Conservation (phyloP, 345 rosid species). For the Pistacia vera region DNA sequence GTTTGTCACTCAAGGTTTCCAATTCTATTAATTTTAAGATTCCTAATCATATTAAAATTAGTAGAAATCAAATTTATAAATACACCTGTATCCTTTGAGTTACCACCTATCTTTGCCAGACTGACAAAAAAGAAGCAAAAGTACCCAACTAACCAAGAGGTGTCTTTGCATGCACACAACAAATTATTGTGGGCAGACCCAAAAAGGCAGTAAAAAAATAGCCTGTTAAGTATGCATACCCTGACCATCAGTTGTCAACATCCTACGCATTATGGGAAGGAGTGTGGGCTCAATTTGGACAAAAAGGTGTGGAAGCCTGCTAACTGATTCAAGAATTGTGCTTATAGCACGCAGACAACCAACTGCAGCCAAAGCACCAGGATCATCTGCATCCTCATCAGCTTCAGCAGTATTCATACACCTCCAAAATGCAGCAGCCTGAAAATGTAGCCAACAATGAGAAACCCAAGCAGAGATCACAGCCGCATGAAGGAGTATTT, state of each 20-base stretch:
- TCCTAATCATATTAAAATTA: too few relatives aligned
- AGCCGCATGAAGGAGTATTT: background rate
- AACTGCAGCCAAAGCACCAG: conserved; percentile 96
- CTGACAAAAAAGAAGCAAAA: too few relatives aligned
- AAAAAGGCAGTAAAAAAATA: background rate
- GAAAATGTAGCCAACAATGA: conserved; percentile 17
- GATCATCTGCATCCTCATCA: conserved; percentile 78
- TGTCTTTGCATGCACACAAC: too few relatives aligned
- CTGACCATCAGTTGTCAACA: conserved; percentile 97
- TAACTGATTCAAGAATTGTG: conserved; percentile 93
- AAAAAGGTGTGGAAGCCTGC: conserved; percentile 89
- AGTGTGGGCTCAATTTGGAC: conserved; percentile 84
- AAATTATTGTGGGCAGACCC: background rate
- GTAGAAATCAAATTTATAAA: too few relatives aligned
- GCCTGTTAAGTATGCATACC: conserved; percentile 43
- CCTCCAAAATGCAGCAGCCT: conserved; percentile 98
- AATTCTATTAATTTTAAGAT: too few relatives aligned
- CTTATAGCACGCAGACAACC: conserved; percentile 97
- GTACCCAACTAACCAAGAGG: too few relatives aligned
- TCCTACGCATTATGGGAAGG: conserved; percentile 90
- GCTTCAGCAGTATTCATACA: conserved; percentile 90
- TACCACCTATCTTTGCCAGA: too few relatives aligned
- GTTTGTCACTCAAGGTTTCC: too few relatives aligned
- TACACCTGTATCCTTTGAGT: too few relatives aligned
- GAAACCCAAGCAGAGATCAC: background rate